phyloP scores from a whole-genome alignment of 2,329 filamentous ascomycete genomes.

The Colletotrichum sp. region DNA sequence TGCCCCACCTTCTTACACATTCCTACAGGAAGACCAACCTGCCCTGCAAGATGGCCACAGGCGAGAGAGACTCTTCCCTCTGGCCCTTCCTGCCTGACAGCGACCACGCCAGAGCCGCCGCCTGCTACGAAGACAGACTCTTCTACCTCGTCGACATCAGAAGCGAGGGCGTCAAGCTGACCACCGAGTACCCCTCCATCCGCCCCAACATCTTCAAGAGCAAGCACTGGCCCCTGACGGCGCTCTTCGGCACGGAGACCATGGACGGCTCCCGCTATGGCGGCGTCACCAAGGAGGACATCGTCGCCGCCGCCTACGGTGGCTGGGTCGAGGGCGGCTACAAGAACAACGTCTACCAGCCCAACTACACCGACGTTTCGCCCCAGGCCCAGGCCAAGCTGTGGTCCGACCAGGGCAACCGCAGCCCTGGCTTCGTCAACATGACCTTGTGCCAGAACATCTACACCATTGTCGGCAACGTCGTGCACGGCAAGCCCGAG shows the following conservation, averaged over 20 bases:
- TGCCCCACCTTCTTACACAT: neutral
- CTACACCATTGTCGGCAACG: slow-evolving; percentile 50
- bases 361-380: slow-evolving; percentile 29
- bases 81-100: neutral
- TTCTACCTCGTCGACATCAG: slow-evolving; percentile 1
- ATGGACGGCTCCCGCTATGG: neutral
- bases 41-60: neutral
- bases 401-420: slow-evolving; percentile 21
- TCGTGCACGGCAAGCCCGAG: slow-evolving; percentile 20
- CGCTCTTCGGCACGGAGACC: neutral
- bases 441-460: slow-evolving; percentile 38
- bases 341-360: neutral
- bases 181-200: neutral
- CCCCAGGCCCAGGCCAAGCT: slow-evolving; percentile 40
- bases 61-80: neutral
- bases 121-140: neutral
- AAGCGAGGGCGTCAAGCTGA: neutral
- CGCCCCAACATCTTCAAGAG: neutral
- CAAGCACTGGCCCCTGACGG: neutral
- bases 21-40: neutral
- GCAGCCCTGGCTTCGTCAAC: slow-evolving; percentile 53
- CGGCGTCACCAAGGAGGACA: neutral
- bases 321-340: neutral
- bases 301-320: neutral
- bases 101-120: neutral